Base-by-base conservation (phyloP, 169 alveolate genomes). In the Eimeria brunetti region DNA sequence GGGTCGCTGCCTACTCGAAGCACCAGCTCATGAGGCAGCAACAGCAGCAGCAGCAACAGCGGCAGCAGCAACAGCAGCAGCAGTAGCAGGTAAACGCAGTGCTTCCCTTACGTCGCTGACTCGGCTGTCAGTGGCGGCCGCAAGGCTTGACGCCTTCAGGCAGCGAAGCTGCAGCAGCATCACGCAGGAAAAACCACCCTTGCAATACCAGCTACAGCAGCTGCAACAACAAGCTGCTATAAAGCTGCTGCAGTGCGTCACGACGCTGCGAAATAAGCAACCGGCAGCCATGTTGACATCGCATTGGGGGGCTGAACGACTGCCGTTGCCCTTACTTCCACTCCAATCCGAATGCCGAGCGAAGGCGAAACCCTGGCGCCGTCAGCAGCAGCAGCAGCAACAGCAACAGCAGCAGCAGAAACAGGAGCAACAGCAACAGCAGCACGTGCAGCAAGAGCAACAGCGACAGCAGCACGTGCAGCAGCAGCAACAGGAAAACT, bases 41-140 rank as follows among this genome's bases (percentile, higher is more conserved):
- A 11, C 12, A 76, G 86, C 30, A 76, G 86, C 62, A 38, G 49
- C 86, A 76, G 86, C 83, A 73, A 46, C 83, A 71, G 46, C 73
- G 33, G 75, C 46, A 30, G 22, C 51, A 30, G 27, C 83, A 38
- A 46, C 83, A 73, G 51, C 46, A 73, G 22, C 24, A 30, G 51
- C 83, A 73, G 11, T 22, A 30, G 38, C 38, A 38, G 20, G 62
- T 11, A 76, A 36, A 8, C 86, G 36, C 62, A 46, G 14, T 46
- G 38, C n/a, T 12, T 76, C 86, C 49, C 86, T 76, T n/a, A 36
- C 30, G 18, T 14, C 78, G 12, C 44, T 67, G 18, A n/a, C 86
- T 12, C 86, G 86, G 60, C 60, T 76, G 7, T 18, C 60, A 11
- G 60, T 76, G 53, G 33, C 56, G 14, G 86, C 86, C 38, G 53